phyloP scores from a whole-genome alignment of 2,329 filamentous ascomycete species.

The Madurella fahalii region DNA sequence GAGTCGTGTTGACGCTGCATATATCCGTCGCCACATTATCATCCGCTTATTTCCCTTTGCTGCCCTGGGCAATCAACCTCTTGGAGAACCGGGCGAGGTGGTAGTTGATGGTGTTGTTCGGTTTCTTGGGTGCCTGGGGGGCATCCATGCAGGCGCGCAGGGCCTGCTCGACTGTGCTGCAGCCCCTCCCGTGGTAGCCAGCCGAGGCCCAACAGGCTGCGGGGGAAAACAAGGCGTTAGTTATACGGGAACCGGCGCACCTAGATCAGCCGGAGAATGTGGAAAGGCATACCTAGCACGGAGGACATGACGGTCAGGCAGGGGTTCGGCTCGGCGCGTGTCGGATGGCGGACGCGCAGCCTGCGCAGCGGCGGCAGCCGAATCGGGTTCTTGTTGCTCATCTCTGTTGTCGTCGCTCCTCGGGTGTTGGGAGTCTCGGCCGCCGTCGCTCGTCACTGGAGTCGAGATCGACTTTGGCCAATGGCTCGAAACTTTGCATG shows the following conservation, averaged over 20 bases:
- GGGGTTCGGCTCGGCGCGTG: constrained; percentile 46
- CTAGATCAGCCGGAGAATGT: background rate
- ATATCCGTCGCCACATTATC: background rate
- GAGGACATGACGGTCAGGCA: constrained; percentile 55
- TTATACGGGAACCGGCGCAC: background rate
- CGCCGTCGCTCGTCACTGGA: constrained; percentile 5
- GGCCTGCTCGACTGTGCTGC: constrained; percentile 55
- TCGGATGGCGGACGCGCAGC: constrained; percentile 53
- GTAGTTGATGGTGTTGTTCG: constrained; percentile 83
- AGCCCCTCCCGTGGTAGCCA: constrained; percentile 61
- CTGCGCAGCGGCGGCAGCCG: constrained; percentile 54
- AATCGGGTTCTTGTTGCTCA: constrained; percentile 45
- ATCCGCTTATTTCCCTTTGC: constrained; percentile 18
- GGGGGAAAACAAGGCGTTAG: background rate
- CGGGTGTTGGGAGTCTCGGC: background rate
- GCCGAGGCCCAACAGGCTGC: constrained; percentile 80
- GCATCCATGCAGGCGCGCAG: constrained; percentile 76
- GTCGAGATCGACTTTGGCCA: background rate
- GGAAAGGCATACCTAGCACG: constrained; percentile 47
- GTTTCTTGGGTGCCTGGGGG: constrained; percentile 47
- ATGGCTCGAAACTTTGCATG: background rate
- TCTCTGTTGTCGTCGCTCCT: background rate
- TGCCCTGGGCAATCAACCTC: constrained; percentile 57
- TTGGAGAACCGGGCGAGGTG: constrained; percentile 76
- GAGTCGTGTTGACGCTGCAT: background rate